Evolutionary conservation across 768 basidiomycete genomes (phyloP), one percentile per base, ranked within the genome.

Genomic region (Cystofilobasidium macerans): DNA sequence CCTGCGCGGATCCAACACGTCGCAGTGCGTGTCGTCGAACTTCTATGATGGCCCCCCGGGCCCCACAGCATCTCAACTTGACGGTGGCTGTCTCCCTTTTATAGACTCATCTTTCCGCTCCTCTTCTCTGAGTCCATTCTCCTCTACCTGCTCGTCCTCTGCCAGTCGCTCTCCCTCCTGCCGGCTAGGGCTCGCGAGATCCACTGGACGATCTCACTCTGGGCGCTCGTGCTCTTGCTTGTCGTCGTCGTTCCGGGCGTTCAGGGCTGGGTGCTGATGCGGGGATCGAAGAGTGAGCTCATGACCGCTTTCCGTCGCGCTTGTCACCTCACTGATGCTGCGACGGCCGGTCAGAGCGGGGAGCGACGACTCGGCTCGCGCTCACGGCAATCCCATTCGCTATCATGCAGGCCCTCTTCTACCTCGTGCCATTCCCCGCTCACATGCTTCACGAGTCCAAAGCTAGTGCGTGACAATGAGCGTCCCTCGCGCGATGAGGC

Each of bases 91-190:
- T n/a, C n/a, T 40, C 30, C 18, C 43, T 28, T 16, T n/a, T 16
- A 38, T 26, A 57, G 56, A 16, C 53, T 77, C 0, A 73, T 84
- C 9, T 89, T 91, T 70, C 81, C 86, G 0, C 75, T 83, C 36
- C 85, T 84, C 70, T 87, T 89, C 73, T 81, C 85, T 1, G 89
- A 89, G 75, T 83, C 84, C 60, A 85, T 84, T 69, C 81, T 82
- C 71, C 76, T 90, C 67, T 89, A 89, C 71, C 69, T 83, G 16
- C 78, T 90, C 64, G 77, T 90, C 7, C 81, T 89, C 75, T 80
- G 82, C n/a, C 88, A 91, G 75, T 85, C 81, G 2, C 61, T 83
- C 56, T 77, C 80, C 45, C 48, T 84, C 0, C 78, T 89, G 42
- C 77, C 54, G n/a, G 28, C 24, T 14, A 88, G 88, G 32, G 78